Evolutionary conservation across 371 early-diverging fungal genomes (phyloP), one percentile per base, ranked within the genome.

Genomic region (Mucor irregularis): DNA sequence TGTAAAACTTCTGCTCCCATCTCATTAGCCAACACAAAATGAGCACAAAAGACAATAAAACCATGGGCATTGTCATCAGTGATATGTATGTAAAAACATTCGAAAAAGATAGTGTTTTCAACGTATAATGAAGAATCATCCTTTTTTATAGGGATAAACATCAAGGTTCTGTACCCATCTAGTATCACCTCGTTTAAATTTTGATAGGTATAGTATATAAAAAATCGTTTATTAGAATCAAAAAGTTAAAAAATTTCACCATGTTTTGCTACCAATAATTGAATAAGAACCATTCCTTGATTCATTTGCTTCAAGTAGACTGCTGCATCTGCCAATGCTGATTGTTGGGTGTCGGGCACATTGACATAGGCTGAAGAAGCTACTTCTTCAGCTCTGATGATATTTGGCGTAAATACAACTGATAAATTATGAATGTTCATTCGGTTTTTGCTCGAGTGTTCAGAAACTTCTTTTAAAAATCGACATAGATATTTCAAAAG

Each of bases 361-460:
- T 56, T 49, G 25, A 64, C 22, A 33, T 50, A 64, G 2, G 22
- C 34, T 16, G 38, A 33, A 2, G 26, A 26, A 0, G 42, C 31
- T 1, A 35, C 82, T 61, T 87, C 78, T 10, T 74, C 83, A 10
- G 88, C 83, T 29, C 86, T 73, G 13, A 93, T 83, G 57, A 97
- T 72, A 52, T 93, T 96, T 5, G 95, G 95, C 6, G 93, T 75
- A 78, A 90, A 90, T 4, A 97, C 94, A 24, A 94, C 80, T 0
- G 94, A 89, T 58, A 97, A 69, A 62, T 94, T 97, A 50, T 83
- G 75, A 3, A 86, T 62, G 19, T 49, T 89, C 97, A 97, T 97
- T 34, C 80, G 74, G 61, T 92, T 97, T 8, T 61, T 62, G 14
- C 69, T 71, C 2, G 74, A 64, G 59, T 86, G 63, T 2, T 76